Percentiles rank a stretch among this genome's conserved stretches.
Conservation (phyloP, 176 grass and related monocot species). For the Olyra latifolia region DNA sequence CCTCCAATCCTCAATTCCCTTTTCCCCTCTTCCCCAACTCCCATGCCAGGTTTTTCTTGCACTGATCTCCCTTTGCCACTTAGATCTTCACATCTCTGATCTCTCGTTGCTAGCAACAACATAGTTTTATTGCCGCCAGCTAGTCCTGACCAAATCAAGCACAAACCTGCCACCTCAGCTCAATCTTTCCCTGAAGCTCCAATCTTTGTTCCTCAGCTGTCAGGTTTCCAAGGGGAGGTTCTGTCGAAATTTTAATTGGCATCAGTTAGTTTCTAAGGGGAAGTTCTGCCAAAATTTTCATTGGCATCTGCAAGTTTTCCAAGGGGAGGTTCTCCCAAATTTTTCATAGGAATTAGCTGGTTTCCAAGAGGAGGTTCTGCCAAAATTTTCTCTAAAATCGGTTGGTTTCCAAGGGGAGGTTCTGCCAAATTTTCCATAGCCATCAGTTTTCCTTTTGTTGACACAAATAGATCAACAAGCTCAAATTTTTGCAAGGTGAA, state of each 20-base stretch:
- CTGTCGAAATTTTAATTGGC: slow-evolving; percentile 44
- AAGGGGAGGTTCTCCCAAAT: too few species aligned
- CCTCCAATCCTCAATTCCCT: slow-evolving; percentile 81
- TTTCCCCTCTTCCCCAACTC: slow-evolving; percentile 61
- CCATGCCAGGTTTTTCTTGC: slow-evolving; percentile 53
- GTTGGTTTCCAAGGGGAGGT: slow-evolving; percentile 19
- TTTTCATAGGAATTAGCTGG: too few species aligned
- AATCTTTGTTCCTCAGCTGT: neutral
- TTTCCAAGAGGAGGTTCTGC: slow-evolving; percentile 51
- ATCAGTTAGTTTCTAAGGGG: too few species aligned
- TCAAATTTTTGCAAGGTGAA: slow-evolving; percentile 9
- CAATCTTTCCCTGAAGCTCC: neutral
- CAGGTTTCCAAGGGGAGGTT: slow-evolving; percentile 24
- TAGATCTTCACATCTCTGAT: neutral
- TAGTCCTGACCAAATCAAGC: neutral
- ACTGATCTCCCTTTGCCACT: neutral
- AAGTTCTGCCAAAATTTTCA: too few species aligned
- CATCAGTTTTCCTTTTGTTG: neutral
- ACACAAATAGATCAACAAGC: neutral
- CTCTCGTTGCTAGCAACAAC: neutral
- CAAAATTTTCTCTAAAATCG: slow-evolving; percentile 26
- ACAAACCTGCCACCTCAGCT: neutral
- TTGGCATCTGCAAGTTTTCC: too few species aligned
- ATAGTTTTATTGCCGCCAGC: slow-evolving; percentile 2
- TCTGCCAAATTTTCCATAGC: slow-evolving; percentile 30